These are phyloP conservation scores for Taphrina communis DNA, from an alignment of 1,139 yeast species.

Conservation along the genomic window DNA sequence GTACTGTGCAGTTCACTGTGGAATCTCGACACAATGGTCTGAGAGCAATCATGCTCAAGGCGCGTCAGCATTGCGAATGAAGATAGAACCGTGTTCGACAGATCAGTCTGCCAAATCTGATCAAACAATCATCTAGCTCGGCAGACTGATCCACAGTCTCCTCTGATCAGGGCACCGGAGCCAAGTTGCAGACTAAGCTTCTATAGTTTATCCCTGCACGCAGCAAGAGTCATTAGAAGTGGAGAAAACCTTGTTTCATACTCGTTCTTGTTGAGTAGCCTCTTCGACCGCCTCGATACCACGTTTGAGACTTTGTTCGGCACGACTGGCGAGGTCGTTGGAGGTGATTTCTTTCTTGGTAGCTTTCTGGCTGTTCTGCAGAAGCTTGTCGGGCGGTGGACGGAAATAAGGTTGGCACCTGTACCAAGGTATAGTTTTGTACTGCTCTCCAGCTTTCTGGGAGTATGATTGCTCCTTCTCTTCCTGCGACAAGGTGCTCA, in stretches of 20 bases:
- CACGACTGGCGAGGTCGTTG: neutral
- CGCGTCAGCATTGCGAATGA: too few relatives aligned
- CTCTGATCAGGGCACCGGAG: too few relatives aligned
- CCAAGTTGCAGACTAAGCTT: too few relatives aligned
- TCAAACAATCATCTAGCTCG: too few relatives aligned
- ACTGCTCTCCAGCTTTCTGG: conserved; percentile 50
- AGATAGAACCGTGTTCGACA: too few relatives aligned
- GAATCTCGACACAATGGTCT: too few relatives aligned
- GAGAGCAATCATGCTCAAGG: too few relatives aligned
- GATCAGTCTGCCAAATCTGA: too few relatives aligned
- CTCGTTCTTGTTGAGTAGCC: conserved; percentile 4
- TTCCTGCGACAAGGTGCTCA: conserved; percentile 48
- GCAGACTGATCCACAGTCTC: too few relatives aligned
- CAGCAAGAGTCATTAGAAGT: too few relatives aligned
- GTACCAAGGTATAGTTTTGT: conserved; percentile 91
- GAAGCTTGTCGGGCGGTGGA: conserved; percentile 56
- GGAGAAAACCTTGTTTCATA: neutral
- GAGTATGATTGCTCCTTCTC: conserved; percentile 54
- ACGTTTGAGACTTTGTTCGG: conserved; percentile 27
- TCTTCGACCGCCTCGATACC: conserved; percentile 29
- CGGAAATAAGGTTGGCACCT: conserved; percentile 95
- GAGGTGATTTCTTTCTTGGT: neutral
- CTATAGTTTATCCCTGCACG: too few relatives aligned
- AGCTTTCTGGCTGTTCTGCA: neutral
- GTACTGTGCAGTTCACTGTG: too few relatives aligned